These are phyloP conservation scores for Salix suchowensis DNA, from an alignment of 345 rosid genomes.

Conservation along the genomic window DNA sequence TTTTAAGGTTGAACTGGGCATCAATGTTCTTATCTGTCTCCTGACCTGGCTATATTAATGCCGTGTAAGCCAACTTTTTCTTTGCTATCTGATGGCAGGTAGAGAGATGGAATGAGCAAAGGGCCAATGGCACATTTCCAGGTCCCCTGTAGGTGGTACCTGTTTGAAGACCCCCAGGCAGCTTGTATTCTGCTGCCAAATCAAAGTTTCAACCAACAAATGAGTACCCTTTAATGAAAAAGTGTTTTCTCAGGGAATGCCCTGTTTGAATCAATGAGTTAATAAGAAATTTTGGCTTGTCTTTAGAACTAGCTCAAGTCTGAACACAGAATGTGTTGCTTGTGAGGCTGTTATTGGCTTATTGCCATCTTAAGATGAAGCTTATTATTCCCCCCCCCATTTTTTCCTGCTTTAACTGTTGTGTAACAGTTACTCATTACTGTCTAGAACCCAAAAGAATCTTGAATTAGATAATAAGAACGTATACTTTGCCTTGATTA, in stretches of 20 bases:
- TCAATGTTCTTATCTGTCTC: not conserved
- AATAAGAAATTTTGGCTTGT: conserved; percentile 35
- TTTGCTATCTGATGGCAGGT: conserved; percentile 36
- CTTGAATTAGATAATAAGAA: not conserved
- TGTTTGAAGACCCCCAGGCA: conserved; percentile 7
- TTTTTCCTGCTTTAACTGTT: not conserved
- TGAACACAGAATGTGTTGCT: conserved; percentile 5
- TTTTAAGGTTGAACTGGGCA: not conserved
- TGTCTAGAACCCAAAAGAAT: not conserved
- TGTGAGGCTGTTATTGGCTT: not conserved
- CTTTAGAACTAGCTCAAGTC: conserved; percentile 19
- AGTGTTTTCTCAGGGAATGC: conserved; percentile 24
- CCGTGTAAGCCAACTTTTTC: not conserved
- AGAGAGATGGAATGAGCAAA: conserved; percentile 94
- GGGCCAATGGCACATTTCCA: conserved; percentile 95
- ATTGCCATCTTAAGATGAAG: conserved; percentile 14
- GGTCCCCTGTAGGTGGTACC: conserved; percentile 70
- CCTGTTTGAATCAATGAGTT: conserved; percentile 16
- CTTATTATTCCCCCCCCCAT: not conserved
- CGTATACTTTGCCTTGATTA: not conserved
- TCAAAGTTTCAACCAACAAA: conserved; percentile 8
- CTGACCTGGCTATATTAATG: not conserved
- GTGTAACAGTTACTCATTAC: not conserved
- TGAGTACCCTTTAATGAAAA: conserved; percentile 23
- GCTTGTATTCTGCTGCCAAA: not conserved